Conservation (phyloP, 345 rosid genomes). For the Hirschfeldia incana region DNA sequence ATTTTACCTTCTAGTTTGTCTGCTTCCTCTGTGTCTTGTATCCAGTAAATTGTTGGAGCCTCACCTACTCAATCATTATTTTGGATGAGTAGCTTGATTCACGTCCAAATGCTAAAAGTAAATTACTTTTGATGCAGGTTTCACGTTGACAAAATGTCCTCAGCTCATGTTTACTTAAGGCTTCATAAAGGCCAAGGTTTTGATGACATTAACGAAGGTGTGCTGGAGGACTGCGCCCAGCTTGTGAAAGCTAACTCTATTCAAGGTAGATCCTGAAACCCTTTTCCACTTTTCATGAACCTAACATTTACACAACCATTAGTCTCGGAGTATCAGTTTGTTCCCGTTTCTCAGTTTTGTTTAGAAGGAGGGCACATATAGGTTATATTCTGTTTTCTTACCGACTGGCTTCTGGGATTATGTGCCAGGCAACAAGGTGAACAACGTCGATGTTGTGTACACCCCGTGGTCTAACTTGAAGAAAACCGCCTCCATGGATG, state of each 20-base stretch:
- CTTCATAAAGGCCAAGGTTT: conserved; percentile 81
- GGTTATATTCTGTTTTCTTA: conserved; percentile 38
- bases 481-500: conserved; percentile 98
- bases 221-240: conserved; percentile 94
- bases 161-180: conserved; percentile 95
- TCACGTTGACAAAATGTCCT: conserved; percentile 98
- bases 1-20: neutral
- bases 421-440: conserved; percentile 90
- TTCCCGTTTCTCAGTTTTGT: conserved; percentile 31
- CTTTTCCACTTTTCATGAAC: neutral
- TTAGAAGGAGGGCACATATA: conserved; percentile 40
- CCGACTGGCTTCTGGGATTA: conserved; percentile 36
- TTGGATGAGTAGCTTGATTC: too few species aligned
- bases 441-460: conserved; percentile 91
- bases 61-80: neutral
- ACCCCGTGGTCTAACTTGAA: conserved; percentile 95
- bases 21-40: neutral
- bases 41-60: neutral
- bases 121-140: conserved; percentile 57
- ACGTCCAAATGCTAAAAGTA: neutral
- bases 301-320: conserved; percentile 19
- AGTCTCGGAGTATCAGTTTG: conserved; percentile 31
- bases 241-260: conserved; percentile 99
- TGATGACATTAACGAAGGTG: conserved; percentile 81
- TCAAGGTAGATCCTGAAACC: conserved; percentile 56